phyloP scores from a whole-genome alignment of 129 eudicot species.

The Oenanthe sinensis region DNA sequence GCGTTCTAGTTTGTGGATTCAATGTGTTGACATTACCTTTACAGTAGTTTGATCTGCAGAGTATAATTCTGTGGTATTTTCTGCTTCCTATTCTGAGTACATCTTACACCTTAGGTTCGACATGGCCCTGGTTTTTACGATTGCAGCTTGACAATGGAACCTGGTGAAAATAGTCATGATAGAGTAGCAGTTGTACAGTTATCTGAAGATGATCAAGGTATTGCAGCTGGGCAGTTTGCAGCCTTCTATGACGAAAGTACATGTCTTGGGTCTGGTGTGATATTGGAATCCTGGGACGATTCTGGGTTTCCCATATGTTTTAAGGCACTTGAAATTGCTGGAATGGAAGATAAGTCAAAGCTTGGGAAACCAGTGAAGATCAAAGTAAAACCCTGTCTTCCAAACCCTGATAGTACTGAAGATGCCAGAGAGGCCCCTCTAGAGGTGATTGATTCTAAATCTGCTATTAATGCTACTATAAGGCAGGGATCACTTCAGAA shows the following conservation, averaged over 20 bases:
- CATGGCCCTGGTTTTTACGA: conserved; percentile 81
- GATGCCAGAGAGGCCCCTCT: background rate
- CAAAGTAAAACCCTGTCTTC: conserved; percentile 28
- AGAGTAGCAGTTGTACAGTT: conserved; percentile 63
- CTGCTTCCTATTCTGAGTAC: background rate
- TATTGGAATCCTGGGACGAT: conserved; percentile 90
- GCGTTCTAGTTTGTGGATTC: background rate
- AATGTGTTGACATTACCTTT: background rate
- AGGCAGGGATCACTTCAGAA: background rate
- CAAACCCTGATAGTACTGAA: conserved; percentile 14
- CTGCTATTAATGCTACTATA: background rate
- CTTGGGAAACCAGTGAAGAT: conserved; percentile 93
- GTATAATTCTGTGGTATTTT: background rate
- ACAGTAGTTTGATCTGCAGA: background rate
- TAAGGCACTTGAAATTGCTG: conserved; percentile 74
- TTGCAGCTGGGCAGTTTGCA: conserved; percentile 97
- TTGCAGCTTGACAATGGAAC: conserved; percentile 56
- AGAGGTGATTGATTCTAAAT: background rate
- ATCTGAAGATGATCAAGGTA: conserved; percentile 88
- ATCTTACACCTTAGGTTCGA: conserved; percentile 45
- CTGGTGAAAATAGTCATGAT: conserved; percentile 32
- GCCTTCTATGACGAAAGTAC: conserved; percentile 60
- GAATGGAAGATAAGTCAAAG: conserved; percentile 70
- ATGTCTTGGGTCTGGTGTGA: conserved; percentile 94
- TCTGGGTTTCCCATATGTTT: conserved; percentile 71